phyloP scores from a whole-genome alignment of 371 early-diverging fungal species.

The Mucor circinelloides region DNA sequence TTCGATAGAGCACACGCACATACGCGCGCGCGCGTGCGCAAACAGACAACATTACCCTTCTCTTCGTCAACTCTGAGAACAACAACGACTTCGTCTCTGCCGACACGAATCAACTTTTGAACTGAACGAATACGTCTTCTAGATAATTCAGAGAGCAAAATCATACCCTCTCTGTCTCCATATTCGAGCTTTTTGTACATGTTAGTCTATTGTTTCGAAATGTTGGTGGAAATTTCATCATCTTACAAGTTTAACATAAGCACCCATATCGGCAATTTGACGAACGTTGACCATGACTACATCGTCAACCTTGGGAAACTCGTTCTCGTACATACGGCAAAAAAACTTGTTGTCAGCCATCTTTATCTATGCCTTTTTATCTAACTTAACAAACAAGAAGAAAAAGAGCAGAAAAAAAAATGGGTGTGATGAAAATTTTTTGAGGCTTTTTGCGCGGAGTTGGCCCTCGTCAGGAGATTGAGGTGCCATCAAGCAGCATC shows the following conservation, averaged over 20 bases:
- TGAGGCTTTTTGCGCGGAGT: slow-evolving; percentile 9
- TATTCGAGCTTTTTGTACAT: slow-evolving; percentile 67
- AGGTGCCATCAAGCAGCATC: neutral
- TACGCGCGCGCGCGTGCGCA: neutral
- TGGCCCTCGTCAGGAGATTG: neutral
- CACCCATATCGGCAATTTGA: slow-evolving; percentile 98
- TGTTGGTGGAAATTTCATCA: no score
- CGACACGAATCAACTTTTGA: slow-evolving; percentile 97
- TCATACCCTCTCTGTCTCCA: slow-evolving; percentile 96
- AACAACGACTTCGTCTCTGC: slow-evolving; percentile 96
- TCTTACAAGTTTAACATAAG: slow-evolving; percentile 90
- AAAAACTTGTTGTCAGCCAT: slow-evolving; percentile 50
- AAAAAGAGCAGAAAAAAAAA: slow-evolving; percentile 1
- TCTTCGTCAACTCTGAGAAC: slow-evolving; percentile 99
- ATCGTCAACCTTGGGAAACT: slow-evolving; percentile 97
- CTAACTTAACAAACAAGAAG: neutral
- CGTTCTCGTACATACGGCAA: slow-evolving; percentile 93
- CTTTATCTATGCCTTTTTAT: neutral
- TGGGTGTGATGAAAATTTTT: neutral
- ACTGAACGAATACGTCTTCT: slow-evolving; percentile 98
- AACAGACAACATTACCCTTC: slow-evolving; percentile 71
- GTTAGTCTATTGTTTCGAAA: neutral
- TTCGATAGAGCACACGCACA: neutral
- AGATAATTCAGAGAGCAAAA: slow-evolving; percentile 95
- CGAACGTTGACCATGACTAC: slow-evolving; percentile 98